Evolutionary conservation across 805 yeast genomes (phyloP).

Genomic region (Barnettozyma botsteinii): DNA sequence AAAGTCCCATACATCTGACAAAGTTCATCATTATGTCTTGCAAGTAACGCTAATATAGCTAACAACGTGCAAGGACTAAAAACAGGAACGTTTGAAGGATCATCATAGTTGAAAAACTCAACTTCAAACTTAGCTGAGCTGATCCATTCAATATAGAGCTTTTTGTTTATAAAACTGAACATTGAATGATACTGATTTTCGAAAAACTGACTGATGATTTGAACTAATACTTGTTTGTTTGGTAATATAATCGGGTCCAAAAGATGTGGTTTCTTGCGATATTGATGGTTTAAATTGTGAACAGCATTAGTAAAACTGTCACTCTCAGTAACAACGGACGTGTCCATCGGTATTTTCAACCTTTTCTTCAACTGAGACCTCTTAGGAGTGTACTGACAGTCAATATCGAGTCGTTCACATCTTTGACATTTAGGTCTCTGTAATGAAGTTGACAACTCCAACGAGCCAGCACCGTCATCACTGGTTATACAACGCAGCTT

Average conservation of each 20-base stretch:
- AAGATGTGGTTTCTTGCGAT: conserved; percentile 9
- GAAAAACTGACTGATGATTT: conserved; percentile 8
- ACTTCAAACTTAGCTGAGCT: conserved; percentile 6
- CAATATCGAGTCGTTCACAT: conserved; percentile 7
- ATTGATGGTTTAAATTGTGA: conserved; percentile 9
- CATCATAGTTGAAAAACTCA: conserved; percentile 15
- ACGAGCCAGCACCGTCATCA: neutral
- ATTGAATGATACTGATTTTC: conserved; percentile 10
- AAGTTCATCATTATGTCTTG: conserved; percentile 30
- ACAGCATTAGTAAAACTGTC: conserved; percentile 8
- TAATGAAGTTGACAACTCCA: neutral
- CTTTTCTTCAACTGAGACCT: conserved; percentile 12
- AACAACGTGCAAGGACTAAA: conserved; percentile 22
- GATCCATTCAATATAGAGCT: conserved; percentile 10
- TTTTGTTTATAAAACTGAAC: conserved; percentile 11
- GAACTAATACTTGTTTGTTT: conserved; percentile 4
- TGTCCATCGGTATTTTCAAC: neutral
- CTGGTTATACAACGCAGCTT: conserved; percentile 10
- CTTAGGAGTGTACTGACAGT: conserved; percentile 14
- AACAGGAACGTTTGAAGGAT: conserved; percentile 11
- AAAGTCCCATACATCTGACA: conserved; percentile 30
- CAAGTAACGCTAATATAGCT: conserved; percentile 33
- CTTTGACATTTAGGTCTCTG: conserved; percentile 9
- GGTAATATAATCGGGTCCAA: conserved; percentile 13
- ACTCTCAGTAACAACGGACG: neutral